These are phyloP conservation scores for Cyclostephanos invisitatus DNA, from an alignment of 108 stramenopile genomes.

Conservation along the genomic window DNA sequence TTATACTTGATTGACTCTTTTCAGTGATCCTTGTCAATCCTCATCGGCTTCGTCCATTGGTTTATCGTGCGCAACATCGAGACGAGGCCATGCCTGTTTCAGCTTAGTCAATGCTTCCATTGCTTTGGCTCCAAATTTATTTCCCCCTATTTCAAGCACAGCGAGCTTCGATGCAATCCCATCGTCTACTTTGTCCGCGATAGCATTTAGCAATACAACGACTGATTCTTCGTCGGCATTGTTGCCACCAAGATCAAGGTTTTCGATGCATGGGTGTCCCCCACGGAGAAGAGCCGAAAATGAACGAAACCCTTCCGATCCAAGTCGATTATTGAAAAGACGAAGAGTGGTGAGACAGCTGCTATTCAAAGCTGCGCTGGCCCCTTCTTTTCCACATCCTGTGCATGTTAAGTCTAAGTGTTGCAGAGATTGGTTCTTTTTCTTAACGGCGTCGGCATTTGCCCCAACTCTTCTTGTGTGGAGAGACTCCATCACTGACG, in stretches of 20 bases:
- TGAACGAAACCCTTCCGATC: constrained; percentile 57
- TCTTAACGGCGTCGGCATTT: neutral
- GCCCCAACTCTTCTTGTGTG: constrained; percentile 2
- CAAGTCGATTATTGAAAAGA: constrained; percentile 69
- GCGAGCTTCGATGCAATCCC: constrained; percentile 26
- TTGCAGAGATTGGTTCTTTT: constrained; percentile 31
- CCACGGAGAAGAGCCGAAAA: constrained; percentile 47
- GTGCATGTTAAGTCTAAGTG: constrained; percentile 62
- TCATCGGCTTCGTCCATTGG: constrained; percentile 32
- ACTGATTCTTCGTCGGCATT: constrained; percentile 57
- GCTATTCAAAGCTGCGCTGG: constrained; percentile 39
- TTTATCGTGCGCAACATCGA: constrained; percentile 81
- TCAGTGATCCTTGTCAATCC: neutral
- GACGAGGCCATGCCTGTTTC: constrained; percentile 44
- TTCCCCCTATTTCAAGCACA: constrained; percentile 74
- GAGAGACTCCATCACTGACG: constrained; percentile 25
- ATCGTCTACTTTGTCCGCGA: constrained; percentile 31
- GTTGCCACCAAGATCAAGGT: constrained; percentile 79
- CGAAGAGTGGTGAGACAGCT: constrained; percentile 49
- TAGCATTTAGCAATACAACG: constrained; percentile 47
- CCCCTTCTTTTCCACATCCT: constrained; percentile 59
- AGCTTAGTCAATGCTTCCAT: constrained; percentile 48
- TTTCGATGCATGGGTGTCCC: constrained; percentile 57
- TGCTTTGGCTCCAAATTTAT: constrained; percentile 54
- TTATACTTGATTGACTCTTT: neutral